Percentiles rank a stretch among this genome's conserved stretches.
Conservation (phyloP, 306 rosid species). For the Ziziphus jujuba region DNA sequence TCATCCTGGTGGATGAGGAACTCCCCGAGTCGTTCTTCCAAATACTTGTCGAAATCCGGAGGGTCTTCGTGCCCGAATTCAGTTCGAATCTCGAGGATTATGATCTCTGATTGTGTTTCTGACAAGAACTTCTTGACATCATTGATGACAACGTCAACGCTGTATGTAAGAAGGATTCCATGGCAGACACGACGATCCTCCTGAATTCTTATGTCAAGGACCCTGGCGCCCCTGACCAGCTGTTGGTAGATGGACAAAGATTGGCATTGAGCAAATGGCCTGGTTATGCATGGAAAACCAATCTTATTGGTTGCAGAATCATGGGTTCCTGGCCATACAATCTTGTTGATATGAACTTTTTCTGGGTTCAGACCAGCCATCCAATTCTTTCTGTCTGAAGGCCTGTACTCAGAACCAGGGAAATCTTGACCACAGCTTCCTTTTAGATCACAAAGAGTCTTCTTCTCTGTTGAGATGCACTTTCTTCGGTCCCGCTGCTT, state of each 20-base stretch:
- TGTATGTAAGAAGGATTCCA: slow-evolving; percentile 67
- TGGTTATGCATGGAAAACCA: slow-evolving; percentile 69
- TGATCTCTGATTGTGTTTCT: slow-evolving; percentile 64
- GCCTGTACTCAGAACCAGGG: slow-evolving; percentile 63
- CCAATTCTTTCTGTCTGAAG: slow-evolving; percentile 74
- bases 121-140: slow-evolving; percentile 61
- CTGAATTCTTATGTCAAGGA: slow-evolving; percentile 71
- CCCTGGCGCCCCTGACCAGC: slow-evolving; percentile 52
- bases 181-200: slow-evolving; percentile 68
- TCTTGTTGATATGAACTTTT: slow-evolving; percentile 44
- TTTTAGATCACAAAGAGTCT: slow-evolving; percentile 41
- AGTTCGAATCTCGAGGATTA: slow-evolving; percentile 76
- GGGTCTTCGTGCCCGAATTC: slow-evolving; percentile 86
- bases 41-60: slow-evolving; percentile 63
- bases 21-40: slow-evolving; percentile 68
- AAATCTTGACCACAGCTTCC: slow-evolving; percentile 41
- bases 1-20: slow-evolving; percentile 67
- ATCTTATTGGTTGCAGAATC: slow-evolving; percentile 83
- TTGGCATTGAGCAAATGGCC: slow-evolving; percentile 94
- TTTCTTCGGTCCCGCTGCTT: slow-evolving; percentile 60
- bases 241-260: slow-evolving; percentile 70
- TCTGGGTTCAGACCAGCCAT: slow-evolving; percentile 57
- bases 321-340: slow-evolving; percentile 93
- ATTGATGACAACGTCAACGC: slow-evolving; percentile 54
- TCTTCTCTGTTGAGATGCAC: slow-evolving; percentile 47